Percentiles rank a stretch among this genome's conserved stretches.
Evolutionary conservation across 345 rosid genomes (phyloP).

Genomic region (Eucalyptus tenuipes): DNA sequence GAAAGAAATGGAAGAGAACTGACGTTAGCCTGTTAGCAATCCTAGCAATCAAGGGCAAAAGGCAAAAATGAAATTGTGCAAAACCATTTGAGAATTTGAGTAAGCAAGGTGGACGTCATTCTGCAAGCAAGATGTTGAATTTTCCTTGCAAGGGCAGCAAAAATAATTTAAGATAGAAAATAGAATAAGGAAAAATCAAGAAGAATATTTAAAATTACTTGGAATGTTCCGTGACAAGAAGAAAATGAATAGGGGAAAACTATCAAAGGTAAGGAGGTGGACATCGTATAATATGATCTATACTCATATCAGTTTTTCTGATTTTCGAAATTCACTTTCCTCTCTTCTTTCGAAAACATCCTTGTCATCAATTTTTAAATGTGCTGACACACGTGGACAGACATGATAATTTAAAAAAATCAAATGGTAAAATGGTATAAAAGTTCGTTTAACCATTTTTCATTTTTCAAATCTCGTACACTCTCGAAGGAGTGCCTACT

Average conservation of each 20-base stretch:
- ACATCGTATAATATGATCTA: not conserved
- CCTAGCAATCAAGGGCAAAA: not conserved
- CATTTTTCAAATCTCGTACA: not conserved
- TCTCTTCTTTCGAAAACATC: not conserved
- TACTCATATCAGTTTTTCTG: not conserved
- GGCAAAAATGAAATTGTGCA: not conserved
- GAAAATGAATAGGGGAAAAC: not conserved
- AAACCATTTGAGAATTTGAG: not conserved
- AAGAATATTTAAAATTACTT: not conserved
- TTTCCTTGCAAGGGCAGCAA: not conserved
- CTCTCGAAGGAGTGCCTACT: not conserved
- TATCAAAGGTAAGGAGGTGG: not conserved
- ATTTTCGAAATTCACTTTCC: not conserved
- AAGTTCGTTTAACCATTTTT: not conserved
- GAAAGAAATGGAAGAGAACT: not conserved
- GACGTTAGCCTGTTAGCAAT: not conserved
- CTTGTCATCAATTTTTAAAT: not conserved
- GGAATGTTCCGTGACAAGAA: not conserved
- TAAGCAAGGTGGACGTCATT: not conserved
- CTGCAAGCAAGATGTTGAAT: not conserved
- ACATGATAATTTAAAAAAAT: not conserved
- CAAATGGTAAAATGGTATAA: not conserved
- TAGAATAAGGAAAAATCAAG: not conserved
- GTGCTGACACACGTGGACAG: not conserved
- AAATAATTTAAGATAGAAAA: not conserved